Conservation (phyloP, 2,329 filamentous ascomycete genomes). For the Calonectria crousiana region DNA sequence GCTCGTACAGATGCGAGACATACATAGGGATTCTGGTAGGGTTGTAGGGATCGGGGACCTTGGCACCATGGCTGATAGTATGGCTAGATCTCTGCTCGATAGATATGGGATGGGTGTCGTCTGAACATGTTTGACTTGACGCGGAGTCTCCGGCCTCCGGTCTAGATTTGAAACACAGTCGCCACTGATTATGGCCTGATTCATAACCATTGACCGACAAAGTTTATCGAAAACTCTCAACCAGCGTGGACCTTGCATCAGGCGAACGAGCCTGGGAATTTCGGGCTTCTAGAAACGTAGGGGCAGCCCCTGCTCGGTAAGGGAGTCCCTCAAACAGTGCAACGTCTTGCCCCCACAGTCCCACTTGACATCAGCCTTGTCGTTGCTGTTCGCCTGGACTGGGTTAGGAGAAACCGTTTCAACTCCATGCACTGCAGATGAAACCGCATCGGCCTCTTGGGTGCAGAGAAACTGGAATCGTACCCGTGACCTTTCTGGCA, state of each 20-base stretch:
- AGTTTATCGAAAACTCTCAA: not conserved
- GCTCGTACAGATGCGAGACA: not conserved
- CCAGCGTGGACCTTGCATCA: slow-evolving; percentile 5
- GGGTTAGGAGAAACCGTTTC: slow-evolving; percentile 18
- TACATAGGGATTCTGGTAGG: not conserved
- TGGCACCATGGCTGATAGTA: not conserved
- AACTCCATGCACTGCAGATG: slow-evolving; percentile 21
- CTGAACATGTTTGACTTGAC: not conserved
- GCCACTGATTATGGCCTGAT: not conserved
- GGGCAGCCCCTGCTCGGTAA: slow-evolving; percentile 5
- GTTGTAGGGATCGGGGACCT: not conserved
- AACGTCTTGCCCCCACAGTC: not conserved
- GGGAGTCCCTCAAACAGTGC: slow-evolving; percentile 1
- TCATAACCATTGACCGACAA: not conserved
- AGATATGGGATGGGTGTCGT: slow-evolving; percentile 1
- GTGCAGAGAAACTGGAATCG: slow-evolving; percentile 10
- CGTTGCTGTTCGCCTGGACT: slow-evolving; percentile 1
- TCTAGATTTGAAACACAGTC: slow-evolving; percentile 14
- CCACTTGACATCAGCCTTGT: slow-evolving; percentile 17
- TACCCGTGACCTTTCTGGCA: slow-evolving; percentile 8
- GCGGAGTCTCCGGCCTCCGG: slow-evolving; percentile 1
- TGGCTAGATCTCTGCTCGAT: not conserved
- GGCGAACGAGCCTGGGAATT: slow-evolving; percentile 17
- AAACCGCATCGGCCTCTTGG: slow-evolving; percentile 21
- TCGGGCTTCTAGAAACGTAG: slow-evolving; percentile 19